Percentiles rank a stretch among this genome's conserved stretches.
phyloP scores from a whole-genome alignment of 2,329 filamentous ascomycete species.

The Clarireedia paspali region DNA sequence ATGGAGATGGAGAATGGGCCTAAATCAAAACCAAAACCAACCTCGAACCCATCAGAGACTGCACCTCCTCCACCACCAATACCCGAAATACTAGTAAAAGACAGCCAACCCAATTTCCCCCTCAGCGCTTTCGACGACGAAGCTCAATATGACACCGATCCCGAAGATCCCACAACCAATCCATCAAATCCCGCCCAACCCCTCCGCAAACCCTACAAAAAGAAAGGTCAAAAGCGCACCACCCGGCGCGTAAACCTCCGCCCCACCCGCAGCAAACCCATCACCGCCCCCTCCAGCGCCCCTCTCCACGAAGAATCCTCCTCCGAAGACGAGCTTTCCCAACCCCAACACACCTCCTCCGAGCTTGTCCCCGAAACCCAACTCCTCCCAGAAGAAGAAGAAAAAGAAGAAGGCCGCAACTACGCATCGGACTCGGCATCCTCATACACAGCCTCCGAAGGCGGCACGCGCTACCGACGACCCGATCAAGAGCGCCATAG shows the following conservation, averaged over 20 bases:
- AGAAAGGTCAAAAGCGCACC: conserved; percentile 76
- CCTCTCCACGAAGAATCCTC: conserved; percentile 14
- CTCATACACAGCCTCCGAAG: conserved; percentile 30
- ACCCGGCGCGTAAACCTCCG: conserved; percentile 61
- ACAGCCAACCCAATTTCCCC: conserved; percentile 33
- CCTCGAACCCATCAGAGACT: conserved; percentile 10
- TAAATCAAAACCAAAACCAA: conserved; percentile 17
- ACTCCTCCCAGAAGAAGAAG: neutral
- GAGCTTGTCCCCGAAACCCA: neutral
- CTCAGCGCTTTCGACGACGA: conserved; percentile 60
- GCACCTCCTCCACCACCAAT: neutral
- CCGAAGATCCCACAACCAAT: conserved; percentile 31
- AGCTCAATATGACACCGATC: conserved; percentile 45
- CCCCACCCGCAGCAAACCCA: conserved; percentile 43
- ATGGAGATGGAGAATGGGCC: conserved; percentile 8
- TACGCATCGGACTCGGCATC: conserved; percentile 27
- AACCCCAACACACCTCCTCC: neutral
- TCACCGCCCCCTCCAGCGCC: conserved; percentile 21
- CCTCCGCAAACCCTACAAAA: conserved; percentile 59
- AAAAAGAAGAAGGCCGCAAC: conserved; percentile 20
- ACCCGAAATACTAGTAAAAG: conserved; percentile 34
- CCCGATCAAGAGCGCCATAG: conserved; percentile 23
- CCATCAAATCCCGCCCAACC: conserved; percentile 32
- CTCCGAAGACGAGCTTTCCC: neutral
- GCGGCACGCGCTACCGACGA: conserved; percentile 28